Evolutionary conservation across 139 green algal genomes (phyloP), one percentile per base, ranked within the genome.

Genomic region (Chlamydomonas schloesseri): DNA sequence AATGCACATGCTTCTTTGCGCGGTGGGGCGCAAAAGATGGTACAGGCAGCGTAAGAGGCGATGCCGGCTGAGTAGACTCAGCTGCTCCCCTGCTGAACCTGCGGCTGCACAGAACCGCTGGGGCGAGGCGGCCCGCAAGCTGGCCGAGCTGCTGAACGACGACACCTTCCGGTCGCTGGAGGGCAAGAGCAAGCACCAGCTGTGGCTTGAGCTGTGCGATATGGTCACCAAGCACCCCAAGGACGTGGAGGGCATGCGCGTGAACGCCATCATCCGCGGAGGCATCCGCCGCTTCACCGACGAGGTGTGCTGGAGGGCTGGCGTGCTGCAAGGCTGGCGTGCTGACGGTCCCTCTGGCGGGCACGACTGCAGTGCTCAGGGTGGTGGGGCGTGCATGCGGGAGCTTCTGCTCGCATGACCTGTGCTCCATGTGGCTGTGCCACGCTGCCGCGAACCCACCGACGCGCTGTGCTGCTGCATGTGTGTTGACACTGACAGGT

Each of bases 171-270:
- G 93, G 62, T 97, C 93, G 23, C 88, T 92, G 50, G 94, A 97
- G 90, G 98, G 97, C 83, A 99, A 99, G 90, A 96, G 86, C 73
- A 98, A 97, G 93, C 98, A 99, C 91, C 79, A 95, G 92, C 91
- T 99, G 83, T 99, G 98, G 98, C 93, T 99, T 87, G 97, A 99
- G 93, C 95, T 99, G 69, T 99, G 96, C 86, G 97, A 99, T 78
- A 91, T 99, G 33, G 89, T 99, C 78, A 99, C 96, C 33, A 97
- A 95, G 84, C 96, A 99, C 88, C 94, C 96, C 8, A 68, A 55
- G n/a, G 76, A 94, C 23, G 91, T 94, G 62, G 34, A 87, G 68
- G 87, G 64, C 47, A 84, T 98, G 37, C 89, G 96, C 50, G 96
- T 98, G 71, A 94, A 98, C 37, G 94, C 94, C 34, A 97, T 98